These are phyloP conservation scores for Fusarium buxicola DNA, from an alignment of 2,329 filamentous ascomycete species.

Conservation along the genomic window DNA sequence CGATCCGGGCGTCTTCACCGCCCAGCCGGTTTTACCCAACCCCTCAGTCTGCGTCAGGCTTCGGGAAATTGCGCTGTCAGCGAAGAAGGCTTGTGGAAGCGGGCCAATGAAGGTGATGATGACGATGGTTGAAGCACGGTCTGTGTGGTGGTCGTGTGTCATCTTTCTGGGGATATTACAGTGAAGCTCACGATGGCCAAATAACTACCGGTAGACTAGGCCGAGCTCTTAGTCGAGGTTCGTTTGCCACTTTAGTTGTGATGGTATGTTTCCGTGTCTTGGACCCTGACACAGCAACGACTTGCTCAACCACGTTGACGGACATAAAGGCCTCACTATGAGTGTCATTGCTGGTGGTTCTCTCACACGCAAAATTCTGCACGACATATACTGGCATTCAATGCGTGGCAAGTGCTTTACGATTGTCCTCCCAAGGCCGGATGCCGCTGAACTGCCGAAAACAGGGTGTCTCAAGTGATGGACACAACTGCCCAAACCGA, in stretches of 20 bases:
- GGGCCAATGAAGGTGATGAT: conserved; percentile 22
- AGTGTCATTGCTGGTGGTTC: not conserved
- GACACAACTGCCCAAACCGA: not conserved
- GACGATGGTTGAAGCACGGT: not conserved
- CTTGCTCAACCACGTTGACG: not conserved
- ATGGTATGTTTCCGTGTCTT: not conserved
- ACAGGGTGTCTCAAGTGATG: not conserved
- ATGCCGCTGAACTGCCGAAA: not conserved
- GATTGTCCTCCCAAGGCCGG: no score
- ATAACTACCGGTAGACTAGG: no score
- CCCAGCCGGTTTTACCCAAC: conserved; percentile 38
- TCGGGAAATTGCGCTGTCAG: conserved; percentile 33
- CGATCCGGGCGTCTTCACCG: conserved; percentile 38
- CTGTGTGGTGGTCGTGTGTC: not conserved
- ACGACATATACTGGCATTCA: no score
- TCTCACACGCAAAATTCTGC: not conserved
- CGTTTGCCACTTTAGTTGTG: not conserved
- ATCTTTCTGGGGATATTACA: not conserved
- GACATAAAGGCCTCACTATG: not conserved
- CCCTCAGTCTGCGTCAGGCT: conserved; percentile 21
- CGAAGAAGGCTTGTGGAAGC: conserved; percentile 15
- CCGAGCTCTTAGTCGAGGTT: not conserved
- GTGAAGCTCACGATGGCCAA: no score
- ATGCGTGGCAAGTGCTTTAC: not conserved
- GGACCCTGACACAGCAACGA: not conserved